phyloP scores from a whole-genome alignment of 169 alveolate species.

The Cryptosporidium canis region DNA sequence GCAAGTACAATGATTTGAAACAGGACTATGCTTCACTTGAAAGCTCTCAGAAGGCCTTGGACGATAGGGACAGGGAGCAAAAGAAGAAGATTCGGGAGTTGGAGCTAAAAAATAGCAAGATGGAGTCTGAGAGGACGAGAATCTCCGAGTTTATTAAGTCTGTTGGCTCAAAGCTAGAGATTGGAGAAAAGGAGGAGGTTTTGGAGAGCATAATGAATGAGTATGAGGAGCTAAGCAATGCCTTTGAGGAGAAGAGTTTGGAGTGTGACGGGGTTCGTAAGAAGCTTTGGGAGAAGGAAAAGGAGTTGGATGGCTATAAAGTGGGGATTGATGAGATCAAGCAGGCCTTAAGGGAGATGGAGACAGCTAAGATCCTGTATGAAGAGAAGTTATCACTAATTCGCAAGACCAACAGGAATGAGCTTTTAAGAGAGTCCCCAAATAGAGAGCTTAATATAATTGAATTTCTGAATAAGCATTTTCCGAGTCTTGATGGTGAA shows the following conservation, averaged over 20 bases:
- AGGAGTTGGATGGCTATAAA: background rate
- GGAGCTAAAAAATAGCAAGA: background rate
- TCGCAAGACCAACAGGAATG: background rate
- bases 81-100: slow-evolving; percentile 5
- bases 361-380: slow-evolving; percentile 35
- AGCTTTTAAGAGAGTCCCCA: background rate
- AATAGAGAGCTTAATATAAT: background rate
- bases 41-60: background rate
- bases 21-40: background rate
- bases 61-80: slow-evolving; percentile 22
- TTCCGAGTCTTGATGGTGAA: background rate
- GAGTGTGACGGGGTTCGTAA: slow-evolving; percentile 33
- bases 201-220: slow-evolving; percentile 35
- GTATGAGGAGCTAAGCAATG: slow-evolving; percentile 68
- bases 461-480: background rate
- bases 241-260: slow-evolving; percentile 63
- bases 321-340: slow-evolving; percentile 13
- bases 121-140: background rate
- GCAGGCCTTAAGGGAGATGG: slow-evolving; percentile 9
- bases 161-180: background rate
- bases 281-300: slow-evolving; percentile 21
- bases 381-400: slow-evolving; percentile 55
- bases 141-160: background rate
- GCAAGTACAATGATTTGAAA: slow-evolving; percentile 8
- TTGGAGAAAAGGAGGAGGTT: background rate